A percentile compares a stretch with the other conserved stretches of the same genome.
These are phyloP conservation scores for Backusella macrospora DNA, from an alignment of 192 early-diverging fungal genomes.

Conservation along the genomic window DNA sequence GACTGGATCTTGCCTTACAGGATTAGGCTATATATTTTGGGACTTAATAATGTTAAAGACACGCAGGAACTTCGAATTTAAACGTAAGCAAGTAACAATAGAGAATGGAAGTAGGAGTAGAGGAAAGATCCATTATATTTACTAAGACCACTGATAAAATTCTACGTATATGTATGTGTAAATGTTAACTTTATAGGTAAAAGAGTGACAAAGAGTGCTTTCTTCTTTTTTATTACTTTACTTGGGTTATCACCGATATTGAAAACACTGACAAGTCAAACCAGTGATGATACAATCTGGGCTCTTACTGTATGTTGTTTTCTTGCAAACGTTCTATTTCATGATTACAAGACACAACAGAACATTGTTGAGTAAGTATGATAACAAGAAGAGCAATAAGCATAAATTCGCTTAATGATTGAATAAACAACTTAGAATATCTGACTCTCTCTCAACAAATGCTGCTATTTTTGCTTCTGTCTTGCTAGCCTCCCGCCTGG, in stretches of 20 bases:
- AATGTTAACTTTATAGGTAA: constrained; percentile 35
- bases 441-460: constrained; percentile 96
- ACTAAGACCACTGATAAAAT: background rate
- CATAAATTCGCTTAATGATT: constrained; percentile 28
- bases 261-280: constrained; percentile 88
- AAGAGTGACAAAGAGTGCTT: constrained; percentile 62
- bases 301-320: constrained; percentile 85
- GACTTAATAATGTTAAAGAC: constrained; percentile 55
- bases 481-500: constrained; percentile 83
- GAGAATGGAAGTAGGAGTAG: background rate
- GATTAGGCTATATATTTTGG: constrained; percentile 74
- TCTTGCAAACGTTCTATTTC: constrained; percentile 85
- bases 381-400: constrained; percentile 40
- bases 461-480: constrained; percentile 95
- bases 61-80: constrained; percentile 49
- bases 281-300: constrained; percentile 92
- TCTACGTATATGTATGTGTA: constrained; percentile 2
- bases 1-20: constrained; percentile 57
- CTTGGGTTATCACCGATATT: constrained; percentile 89
- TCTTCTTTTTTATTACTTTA: constrained; percentile 75
- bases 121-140: background rate
- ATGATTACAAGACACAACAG: constrained; percentile 75
- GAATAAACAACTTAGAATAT: constrained; percentile 58
- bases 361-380: constrained; percentile 53
- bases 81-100: constrained; percentile 26